Conservation (phyloP, 1,284 basidiomycete genomes). For the Cutaneotrichosporon mucoides region DNA sequence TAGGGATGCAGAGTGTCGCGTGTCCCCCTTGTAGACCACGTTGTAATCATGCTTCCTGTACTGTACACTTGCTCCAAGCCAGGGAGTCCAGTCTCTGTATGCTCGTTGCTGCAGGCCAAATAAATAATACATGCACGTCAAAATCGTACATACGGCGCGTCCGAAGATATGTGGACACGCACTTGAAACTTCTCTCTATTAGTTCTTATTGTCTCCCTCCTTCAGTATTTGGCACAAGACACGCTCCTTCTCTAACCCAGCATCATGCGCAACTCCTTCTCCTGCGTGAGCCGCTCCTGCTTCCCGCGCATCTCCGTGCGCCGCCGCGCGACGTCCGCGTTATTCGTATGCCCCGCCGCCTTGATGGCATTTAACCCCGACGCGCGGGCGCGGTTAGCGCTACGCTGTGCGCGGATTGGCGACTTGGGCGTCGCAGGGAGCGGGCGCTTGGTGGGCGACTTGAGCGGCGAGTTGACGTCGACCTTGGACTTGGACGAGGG, state of each 20-base stretch:
- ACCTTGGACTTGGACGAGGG: not conserved
- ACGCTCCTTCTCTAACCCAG: conserved; percentile 13
- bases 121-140: too few species aligned
- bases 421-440: not conserved
- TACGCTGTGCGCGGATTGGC: not conserved
- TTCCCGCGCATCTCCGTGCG: conserved; percentile 35
- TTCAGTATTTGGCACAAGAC: too few species aligned
- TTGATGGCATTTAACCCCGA: conserved; percentile 8
- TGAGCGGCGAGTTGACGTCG: not conserved
- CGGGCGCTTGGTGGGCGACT: not conserved
- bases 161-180: not conserved
- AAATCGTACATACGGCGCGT: not conserved
- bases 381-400: conserved; percentile 2
- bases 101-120: too few species aligned
- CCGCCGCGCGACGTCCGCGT: conserved; percentile 28
- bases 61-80: too few species aligned
- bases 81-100: too few species aligned
- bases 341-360: conserved; percentile 11
- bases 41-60: too few species aligned
- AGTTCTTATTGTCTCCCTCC: too few species aligned
- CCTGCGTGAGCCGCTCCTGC: conserved; percentile 33
- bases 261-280: conserved; percentile 39
- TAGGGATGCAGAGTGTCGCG: too few species aligned
- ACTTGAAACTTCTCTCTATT: too few species aligned
- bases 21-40: too few species aligned